Base-by-base conservation (phyloP, 768 basidiomycete species). In the Ephemerocybe angulata region DNA sequence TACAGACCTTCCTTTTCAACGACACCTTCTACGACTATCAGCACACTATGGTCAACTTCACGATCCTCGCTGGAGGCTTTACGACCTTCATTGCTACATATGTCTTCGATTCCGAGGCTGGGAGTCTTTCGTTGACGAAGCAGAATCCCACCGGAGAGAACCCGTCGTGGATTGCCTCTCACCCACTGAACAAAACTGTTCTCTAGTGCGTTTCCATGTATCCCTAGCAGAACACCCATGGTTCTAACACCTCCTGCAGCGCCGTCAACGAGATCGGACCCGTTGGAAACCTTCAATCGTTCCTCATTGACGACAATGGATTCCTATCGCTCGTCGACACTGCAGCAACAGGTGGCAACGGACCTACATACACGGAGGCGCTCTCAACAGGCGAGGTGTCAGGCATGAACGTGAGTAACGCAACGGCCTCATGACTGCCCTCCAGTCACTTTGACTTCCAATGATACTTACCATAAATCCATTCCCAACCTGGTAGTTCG, bases 31-130 rank as follows among this genome's bases (percentile, higher is more conserved):
- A 28, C 43, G 21, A 35, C 33, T 5, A 11, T 25, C 22, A 28
- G 21, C 4, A 37, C 38, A 44, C 22, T 38, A 88, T 87, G 86
- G 86, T 87, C 60, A 76, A 81, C 52, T 82, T 85, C 63, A 85
- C 75, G 3, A 84, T 89, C 57, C 75, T 88, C 31, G 86, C 86
- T 28, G 86, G 86, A 30, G 86, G 86, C 15, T 87, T 81, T 63
- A 73, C 75, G 44, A 67, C 80, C 55, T 85, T 83, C 60, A 74
- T 88, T 52, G 82, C 82, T 2, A 79, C 83, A 0, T 87, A 87
- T 66, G 62, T 81, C 31, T 88, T 88, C 70, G 51, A 59, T 43
- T 41, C 54, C 25, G 44, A 59, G 12, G 46, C 58, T 12, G 51
- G 46, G 1, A 46, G 54, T 17, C 47, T 59, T n/a, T 40, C 58